Conservation (phyloP, 2,329 filamentous ascomycete genomes). For the Boeremia lycopersici region DNA sequence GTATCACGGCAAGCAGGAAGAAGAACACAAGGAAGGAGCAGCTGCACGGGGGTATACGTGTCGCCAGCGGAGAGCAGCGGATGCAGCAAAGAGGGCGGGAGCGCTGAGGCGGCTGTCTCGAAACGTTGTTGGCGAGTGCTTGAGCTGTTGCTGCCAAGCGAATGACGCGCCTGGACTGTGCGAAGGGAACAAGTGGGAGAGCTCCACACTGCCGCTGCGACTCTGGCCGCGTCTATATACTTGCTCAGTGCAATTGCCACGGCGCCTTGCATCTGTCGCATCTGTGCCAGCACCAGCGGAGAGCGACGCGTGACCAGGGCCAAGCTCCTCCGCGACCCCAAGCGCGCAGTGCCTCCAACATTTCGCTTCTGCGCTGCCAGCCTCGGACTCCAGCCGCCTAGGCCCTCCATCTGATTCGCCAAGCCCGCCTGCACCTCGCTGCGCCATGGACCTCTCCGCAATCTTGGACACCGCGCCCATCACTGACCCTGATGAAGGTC, state of each 20-base stretch:
- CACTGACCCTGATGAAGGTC: conserved; percentile 66
- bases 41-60: conserved; percentile 26
- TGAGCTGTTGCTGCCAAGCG: conserved; percentile 20
- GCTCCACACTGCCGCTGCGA: conserved; percentile 1
- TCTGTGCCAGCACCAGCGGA: background rate
- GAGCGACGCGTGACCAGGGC: background rate
- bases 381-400: conserved; percentile 3
- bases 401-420: conserved; percentile 2
- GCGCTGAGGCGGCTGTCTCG: conserved; percentile 3
- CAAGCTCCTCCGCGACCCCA: conserved; percentile 6
- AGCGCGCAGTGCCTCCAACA: conserved; percentile 2
- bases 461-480: conserved; percentile 56
- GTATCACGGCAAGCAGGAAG: conserved; percentile 15
- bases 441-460: conserved; percentile 28
- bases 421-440: conserved; percentile 5
- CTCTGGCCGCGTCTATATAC: background rate
- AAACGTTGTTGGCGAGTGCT: conserved; percentile 4
- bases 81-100: conserved; percentile 3
- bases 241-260: background rate
- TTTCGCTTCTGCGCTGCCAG: conserved; percentile 6
- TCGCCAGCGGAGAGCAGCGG: conserved; percentile 18
- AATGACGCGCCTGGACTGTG: conserved; percentile 16
- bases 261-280: background rate
- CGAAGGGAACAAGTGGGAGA: conserved; percentile 11
- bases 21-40: conserved; percentile 4